Evolutionary conservation across 2,329 filamentous ascomycete species (phyloP).

Genomic region (Didymosphaeria variabile): DNA sequence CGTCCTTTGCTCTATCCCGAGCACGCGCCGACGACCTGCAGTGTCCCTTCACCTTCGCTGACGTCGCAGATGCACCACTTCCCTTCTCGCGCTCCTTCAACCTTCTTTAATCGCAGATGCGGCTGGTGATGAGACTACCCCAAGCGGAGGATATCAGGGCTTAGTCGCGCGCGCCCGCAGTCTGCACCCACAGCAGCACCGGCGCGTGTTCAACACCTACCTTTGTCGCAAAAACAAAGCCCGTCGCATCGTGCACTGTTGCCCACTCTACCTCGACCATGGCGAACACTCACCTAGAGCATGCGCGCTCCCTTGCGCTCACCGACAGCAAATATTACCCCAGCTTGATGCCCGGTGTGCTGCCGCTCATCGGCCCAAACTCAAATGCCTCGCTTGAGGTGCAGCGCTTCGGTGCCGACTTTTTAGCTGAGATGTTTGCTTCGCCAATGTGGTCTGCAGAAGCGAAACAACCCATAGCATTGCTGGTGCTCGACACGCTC

Average conservation of each 20-base stretch:
- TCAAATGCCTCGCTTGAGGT: slow-evolving; percentile 74
- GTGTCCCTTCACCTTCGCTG: slow-evolving; percentile 7
- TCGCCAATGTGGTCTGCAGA: slow-evolving; percentile 81
- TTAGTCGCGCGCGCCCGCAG: slow-evolving; percentile 39
- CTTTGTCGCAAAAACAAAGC: slow-evolving; percentile 37
- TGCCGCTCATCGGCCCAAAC: slow-evolving; percentile 85
- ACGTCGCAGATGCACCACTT: slow-evolving; percentile 30
- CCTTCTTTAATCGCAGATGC: slow-evolving; percentile 27
- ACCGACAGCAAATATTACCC: slow-evolving; percentile 88
- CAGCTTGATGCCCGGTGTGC: slow-evolving; percentile 88
- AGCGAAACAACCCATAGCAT: slow-evolving; percentile 81
- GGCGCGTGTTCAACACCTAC: slow-evolving; percentile 41
- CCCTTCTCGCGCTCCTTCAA: slow-evolving; percentile 36
- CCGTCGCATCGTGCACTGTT: slow-evolving; percentile 30
- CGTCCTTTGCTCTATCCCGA: slow-evolving; percentile 8
- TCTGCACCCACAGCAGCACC: slow-evolving; percentile 30
- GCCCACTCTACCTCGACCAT: slow-evolving; percentile 33
- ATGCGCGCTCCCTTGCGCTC: slow-evolving; percentile 88
- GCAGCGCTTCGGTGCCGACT: slow-evolving; percentile 94
- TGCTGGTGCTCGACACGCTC: slow-evolving; percentile 80
- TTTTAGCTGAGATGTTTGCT: slow-evolving; percentile 93
- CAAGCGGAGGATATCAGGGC: slow-evolving; percentile 30
- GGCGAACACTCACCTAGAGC: slow-evolving; percentile 77
- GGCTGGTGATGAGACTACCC: slow-evolving; percentile 41
- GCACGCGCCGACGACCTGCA: slow-evolving; percentile 9